Conservation (phyloP, 73 alveolate genomes). For the Paraurostyla sp. region DNA sequence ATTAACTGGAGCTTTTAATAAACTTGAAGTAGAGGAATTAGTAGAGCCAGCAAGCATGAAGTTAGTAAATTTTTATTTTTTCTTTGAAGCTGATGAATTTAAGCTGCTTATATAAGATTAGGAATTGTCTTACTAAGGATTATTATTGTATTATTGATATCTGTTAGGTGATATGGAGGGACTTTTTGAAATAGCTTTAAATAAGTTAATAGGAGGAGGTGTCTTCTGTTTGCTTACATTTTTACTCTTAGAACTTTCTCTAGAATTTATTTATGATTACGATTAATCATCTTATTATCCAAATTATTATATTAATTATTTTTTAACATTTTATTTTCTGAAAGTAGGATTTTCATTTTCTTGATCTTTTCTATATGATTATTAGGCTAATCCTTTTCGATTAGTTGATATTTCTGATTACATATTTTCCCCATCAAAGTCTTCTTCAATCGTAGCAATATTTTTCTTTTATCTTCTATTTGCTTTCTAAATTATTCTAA, state of each 20-base stretch:
- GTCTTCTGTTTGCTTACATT: too few relatives aligned
- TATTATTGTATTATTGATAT: not conserved
- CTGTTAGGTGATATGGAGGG: conserved; percentile 10
- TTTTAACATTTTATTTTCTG: not conserved
- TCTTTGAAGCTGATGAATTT: not conserved
- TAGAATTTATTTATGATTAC: too few relatives aligned
- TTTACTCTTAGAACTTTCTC: too few relatives aligned
- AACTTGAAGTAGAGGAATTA: too few relatives aligned
- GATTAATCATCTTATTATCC: too few relatives aligned
- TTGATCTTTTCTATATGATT: conserved; percentile 5
- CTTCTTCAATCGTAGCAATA: conserved; percentile 38
- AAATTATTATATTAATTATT: too few relatives aligned
- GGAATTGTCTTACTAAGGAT: not conserved
- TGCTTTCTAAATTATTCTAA: not conserved
- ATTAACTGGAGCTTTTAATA: too few relatives aligned
- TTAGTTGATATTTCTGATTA: conserved; percentile 38
- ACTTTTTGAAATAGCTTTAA: not conserved
- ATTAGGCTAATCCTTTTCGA: not conserved
- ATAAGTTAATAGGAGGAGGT: conserved; percentile 9
- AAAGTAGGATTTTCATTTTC: not conserved
- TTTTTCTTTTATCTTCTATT: not conserved
- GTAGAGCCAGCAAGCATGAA: too few relatives aligned
- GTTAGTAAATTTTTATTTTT: not conserved
- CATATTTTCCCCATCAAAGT: conserved; percentile 30
- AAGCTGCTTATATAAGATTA: not conserved